Percentiles rank a stretch among this genome's conserved stretches.
Conservation (phyloP, 140 eudicot genomes). For the Anethum foeniculum region DNA sequence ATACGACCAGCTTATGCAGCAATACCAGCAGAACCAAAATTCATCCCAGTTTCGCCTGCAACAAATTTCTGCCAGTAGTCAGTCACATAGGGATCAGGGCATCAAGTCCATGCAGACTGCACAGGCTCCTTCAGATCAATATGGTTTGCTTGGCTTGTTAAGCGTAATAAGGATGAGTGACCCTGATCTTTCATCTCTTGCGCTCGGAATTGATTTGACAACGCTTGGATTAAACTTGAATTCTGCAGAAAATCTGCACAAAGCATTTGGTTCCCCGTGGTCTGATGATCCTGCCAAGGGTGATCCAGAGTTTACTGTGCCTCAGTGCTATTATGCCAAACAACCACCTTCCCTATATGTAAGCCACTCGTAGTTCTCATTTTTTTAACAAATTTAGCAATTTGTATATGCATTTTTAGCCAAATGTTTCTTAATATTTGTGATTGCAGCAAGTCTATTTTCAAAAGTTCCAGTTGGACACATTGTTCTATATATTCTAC, state of each 20-base stretch:
- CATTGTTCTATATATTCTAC: conserved; percentile 85
- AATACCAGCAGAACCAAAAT: conserved; percentile 74
- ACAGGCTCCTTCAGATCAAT: conserved; percentile 66
- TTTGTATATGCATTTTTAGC: not conserved
- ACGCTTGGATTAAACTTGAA: conserved; percentile 86
- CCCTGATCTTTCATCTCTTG: conserved; percentile 76
- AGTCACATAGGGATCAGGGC: conserved; percentile 74
- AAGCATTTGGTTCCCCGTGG: conserved; percentile 91
- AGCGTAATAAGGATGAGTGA: conserved; percentile 90
- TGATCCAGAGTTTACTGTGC: conserved; percentile 68
- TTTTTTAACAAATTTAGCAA: not conserved
- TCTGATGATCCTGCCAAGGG: conserved; percentile 91
- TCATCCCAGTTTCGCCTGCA: conserved; percentile 76
- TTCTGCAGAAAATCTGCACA: conserved; percentile 77
- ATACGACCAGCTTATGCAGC: conserved; percentile 85
- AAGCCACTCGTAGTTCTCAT: conserved; percentile 13
- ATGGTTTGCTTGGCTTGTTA: conserved; percentile 75
- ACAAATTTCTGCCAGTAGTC: conserved; percentile 46
- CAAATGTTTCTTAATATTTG: conserved; percentile 17
- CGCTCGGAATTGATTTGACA: conserved; percentile 86
- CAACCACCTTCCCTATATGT: conserved; percentile 67
- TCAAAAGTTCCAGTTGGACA: conserved; percentile 66
- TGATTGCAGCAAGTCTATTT: conserved; percentile 74
- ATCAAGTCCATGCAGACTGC: conserved; percentile 47
- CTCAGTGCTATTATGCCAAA: conserved; percentile 77